A percentile compares a stretch with the other conserved stretches of the same genome.
Evolutionary conservation across 192 early-diverging fungal species (phyloP).

Genomic region (Physocladia obscura): DNA sequence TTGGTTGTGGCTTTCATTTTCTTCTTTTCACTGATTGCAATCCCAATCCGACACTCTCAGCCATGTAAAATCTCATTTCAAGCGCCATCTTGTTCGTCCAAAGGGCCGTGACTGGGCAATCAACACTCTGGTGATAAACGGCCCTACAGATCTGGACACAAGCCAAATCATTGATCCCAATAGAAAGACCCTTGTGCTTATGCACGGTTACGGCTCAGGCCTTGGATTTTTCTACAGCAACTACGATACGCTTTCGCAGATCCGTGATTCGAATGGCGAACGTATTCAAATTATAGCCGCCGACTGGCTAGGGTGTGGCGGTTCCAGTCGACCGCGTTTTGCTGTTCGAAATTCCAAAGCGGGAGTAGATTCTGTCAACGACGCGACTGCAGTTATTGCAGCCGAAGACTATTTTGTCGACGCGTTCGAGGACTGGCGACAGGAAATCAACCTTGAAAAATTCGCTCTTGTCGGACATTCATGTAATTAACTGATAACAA

Average conservation of each 20-base stretch:
- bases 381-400: conserved; percentile 27
- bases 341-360: conserved; percentile 21
- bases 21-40: too few relatives aligned
- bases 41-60: too few relatives aligned
- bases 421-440: conserved; percentile 85
- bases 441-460: conserved; percentile 72
- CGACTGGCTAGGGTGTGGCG: conserved; percentile 97
- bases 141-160: background rate
- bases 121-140: conserved; percentile 28
- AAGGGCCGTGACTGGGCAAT: conserved; percentile 16
- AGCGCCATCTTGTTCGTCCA: conserved; percentile 8
- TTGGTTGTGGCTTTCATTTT: too few relatives aligned
- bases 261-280: background rate
- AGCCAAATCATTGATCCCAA: background rate
- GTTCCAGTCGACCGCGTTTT: conserved; percentile 76
- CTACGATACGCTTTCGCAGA: conserved; percentile 18
- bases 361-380: conserved; percentile 11
- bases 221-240: conserved; percentile 74
- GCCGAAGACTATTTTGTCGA: conserved; percentile 88
- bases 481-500: too few relatives aligned
- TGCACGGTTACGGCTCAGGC: conserved; percentile 80
- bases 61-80: conserved; percentile 24
- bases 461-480: conserved; percentile 79
- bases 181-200: conserved; percentile 34
- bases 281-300: conserved; percentile 62